Conservation (phyloP, 2,329 filamentous ascomycete species). For the Colletotrichum trifolii region DNA sequence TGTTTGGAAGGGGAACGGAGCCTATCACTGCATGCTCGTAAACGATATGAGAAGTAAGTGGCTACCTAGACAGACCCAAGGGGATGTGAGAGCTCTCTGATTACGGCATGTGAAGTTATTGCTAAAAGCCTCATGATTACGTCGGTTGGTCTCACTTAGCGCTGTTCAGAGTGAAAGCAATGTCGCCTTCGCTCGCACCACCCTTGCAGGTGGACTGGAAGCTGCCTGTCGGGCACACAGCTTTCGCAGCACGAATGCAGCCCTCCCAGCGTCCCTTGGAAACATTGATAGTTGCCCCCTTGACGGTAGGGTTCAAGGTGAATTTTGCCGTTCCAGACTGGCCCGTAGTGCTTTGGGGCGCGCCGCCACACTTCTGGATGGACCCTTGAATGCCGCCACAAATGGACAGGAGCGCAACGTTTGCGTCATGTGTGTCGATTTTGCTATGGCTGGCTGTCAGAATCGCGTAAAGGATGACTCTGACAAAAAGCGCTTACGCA, state of each 20-base stretch:
- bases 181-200: conserved; percentile 57
- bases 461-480: no score
- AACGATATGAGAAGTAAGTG: no score
- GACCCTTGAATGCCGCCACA: conserved; percentile 62
- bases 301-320: conserved; percentile 52
- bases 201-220: conserved; percentile 58
- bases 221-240: conserved; percentile 61
- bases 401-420: conserved; percentile 59
- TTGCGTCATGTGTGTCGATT: conserved; percentile 60
- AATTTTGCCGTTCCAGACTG: conserved; percentile 60
- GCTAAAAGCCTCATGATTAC: no score
- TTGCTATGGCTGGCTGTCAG: conserved; percentile 39
- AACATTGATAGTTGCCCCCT: conserved; percentile 61
- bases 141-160: no score
- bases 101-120: no score
- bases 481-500: not conserved
- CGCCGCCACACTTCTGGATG: conserved; percentile 55
- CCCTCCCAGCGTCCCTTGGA: conserved; percentile 64
- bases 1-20: rapidly evolving
- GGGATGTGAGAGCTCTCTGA: no score
- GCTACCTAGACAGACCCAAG: no score
- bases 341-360: conserved; percentile 55
- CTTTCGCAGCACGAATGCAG: conserved; percentile 63
- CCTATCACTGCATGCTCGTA: no score
- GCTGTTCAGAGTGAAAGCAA: conserved; percentile 51